Evolutionary conservation across 768 basidiomycete species (phyloP), one percentile per base, ranked within the genome.

Genomic region (Tulasnella sp.): DNA sequence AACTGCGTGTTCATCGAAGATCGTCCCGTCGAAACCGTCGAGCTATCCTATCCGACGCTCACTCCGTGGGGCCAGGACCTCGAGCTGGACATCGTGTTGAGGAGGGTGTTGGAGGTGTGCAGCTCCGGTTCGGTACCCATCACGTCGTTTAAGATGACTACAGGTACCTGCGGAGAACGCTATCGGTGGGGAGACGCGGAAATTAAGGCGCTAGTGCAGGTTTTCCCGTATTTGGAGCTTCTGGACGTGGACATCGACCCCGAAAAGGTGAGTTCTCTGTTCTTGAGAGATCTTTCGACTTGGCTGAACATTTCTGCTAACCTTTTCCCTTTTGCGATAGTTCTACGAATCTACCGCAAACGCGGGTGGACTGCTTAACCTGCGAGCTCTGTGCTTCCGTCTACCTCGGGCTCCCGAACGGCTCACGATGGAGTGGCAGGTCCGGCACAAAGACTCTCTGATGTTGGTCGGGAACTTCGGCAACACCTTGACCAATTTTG

Each of bases 1-100:
- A 69, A 69, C 64, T 69, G 64, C 64, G 64, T 37, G 31, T 69
- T 69, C 64, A 37, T 69, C 64, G 34, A 69, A 69, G 64, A 28
- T 69, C 28, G 64, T 11, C 64, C 64, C 9, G 64, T 37, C 64
- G 64, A 69, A 28, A 28, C 31, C 4, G 34, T 69, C 64, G 31
- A 69, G 4, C 14, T 69, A 14, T 31, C 34, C 2, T 69, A 69
- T 14, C 31, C 34, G 14, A 16, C 28, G 16, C 31, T 7, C 16
- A 69, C 28, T 18, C 64, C 64, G 0, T 69, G 64, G 28, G 64
- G 64, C 9, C 31, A 16, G 14, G 64, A 69, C 16, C 64, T 31
- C 8, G 64, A 69, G 64, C 16, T 69, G 34, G 28, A 69, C 64
- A 69, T 69, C 28, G 16, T 69, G 9, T 16, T 37, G 24, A 6